Base-by-base conservation (phyloP, 345 rosid genomes). In the Arabis hirsuta region DNA sequence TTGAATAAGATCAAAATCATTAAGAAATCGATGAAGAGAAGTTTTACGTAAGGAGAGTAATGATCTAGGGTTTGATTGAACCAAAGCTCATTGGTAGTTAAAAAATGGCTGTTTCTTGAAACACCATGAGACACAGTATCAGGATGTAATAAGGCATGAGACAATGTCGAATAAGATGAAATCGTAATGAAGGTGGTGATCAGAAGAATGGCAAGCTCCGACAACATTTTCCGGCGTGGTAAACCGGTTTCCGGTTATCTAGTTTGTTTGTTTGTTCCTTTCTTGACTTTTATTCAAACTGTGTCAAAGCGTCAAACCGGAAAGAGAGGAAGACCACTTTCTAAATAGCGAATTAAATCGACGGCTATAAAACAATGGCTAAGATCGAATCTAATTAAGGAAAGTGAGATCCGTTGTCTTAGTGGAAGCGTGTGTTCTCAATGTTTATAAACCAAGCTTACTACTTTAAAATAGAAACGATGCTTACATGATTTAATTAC, bases 31-130 rank as follows among this genome's bases (percentile, higher is more conserved):
- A 43, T 47, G 13, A 53, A 50, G 7, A 50, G 66, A 47, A 67
- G 20, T 42, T 29, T 29, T 85, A 93, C 97, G 44, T 81, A 72
- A 51, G 96, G 90, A 56, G 94, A 87, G 77, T 71, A 86, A 78
- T 93, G 97, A 82, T 93, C 94, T 71, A 93, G 85, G 71, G 84
- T 90, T 76, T 93, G 97, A 79, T 85, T 80, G 81, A 89, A 84
- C 97, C 94, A 93, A 63, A 80, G 87, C 47, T 78, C 89, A 29
- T 82, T 19, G 13, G 89, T 84, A 63, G 92, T 93, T 83, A 88
- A 85, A 82, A 76, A 90, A 46, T 63, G 44, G 76, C 63, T 6
- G 50, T 41, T 66, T 51, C 20, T 56, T n/a, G 85, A 67, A 36
- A 80, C 50, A 54, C 58, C 74, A 76, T 79, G 53, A 65, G 80